Evolutionary conservation across 225 moss, liverwort and hornwort species (phyloP).

Genomic region (Climacium dendroides): DNA sequence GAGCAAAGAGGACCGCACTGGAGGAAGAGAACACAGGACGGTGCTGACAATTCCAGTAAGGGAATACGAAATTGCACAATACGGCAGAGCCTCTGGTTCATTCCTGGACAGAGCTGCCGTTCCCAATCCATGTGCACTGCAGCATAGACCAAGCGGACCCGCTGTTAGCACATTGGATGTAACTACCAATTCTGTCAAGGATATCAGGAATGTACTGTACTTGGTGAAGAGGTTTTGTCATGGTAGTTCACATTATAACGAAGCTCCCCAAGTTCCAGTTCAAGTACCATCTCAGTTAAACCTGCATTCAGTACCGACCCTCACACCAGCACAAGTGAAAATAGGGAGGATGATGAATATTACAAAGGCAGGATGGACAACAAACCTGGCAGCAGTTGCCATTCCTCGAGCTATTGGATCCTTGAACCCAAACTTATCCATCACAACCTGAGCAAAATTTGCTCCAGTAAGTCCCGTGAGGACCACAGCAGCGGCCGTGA

Average conservation of each 20-base stretch:
- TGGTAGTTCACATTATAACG: neutral
- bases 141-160: neutral
- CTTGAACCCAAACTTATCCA: slow-evolving; percentile 78
- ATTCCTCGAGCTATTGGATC: slow-evolving; percentile 94
- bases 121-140: slow-evolving; percentile 94
- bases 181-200: neutral
- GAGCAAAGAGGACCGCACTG: slow-evolving; percentile 30
- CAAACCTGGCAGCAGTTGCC: slow-evolving; percentile 92
- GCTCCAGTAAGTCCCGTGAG: slow-evolving; percentile 92
- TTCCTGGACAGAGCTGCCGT: slow-evolving; percentile 90
- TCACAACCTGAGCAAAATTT: slow-evolving; percentile 76
- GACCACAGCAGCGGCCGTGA: slow-evolving; percentile 92
- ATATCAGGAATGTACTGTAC: neutral
- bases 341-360: neutral
- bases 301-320: neutral
- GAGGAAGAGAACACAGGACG: slow-evolving; percentile 35
- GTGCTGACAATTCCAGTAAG: slow-evolving; percentile 60
- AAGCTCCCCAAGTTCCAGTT: neutral
- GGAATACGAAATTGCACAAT: slow-evolving; percentile 88
- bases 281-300: neutral
- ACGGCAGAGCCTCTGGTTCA: slow-evolving; percentile 93
- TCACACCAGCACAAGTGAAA: neutral
- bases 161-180: neutral
- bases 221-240: neutral
- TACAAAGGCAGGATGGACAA: neutral